Conservation (phyloP, 2,329 filamentous ascomycete species). For the Nigrospora osmanthi region DNA sequence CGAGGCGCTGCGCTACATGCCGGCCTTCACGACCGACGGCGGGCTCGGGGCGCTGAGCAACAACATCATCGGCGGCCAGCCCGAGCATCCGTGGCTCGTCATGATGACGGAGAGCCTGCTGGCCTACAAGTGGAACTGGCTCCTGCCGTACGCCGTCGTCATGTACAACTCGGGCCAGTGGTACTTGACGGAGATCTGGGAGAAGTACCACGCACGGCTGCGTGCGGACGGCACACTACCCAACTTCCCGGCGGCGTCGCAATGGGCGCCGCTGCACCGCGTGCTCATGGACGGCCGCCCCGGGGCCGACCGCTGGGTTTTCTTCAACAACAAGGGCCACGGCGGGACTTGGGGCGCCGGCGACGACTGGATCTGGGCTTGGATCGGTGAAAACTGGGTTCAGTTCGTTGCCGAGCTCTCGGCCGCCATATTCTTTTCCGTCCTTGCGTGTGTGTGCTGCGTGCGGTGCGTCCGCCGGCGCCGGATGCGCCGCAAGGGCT, state of each 20-base stretch:
- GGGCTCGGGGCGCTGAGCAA: constrained; percentile 34
- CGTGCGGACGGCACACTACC: constrained; percentile 10
- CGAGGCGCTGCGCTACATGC: constrained; percentile 58
- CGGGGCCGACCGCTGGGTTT: constrained; percentile 16
- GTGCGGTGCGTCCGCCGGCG: neutral
- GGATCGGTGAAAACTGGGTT: neutral
- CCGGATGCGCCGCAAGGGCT: neutral
- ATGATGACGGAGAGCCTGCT: constrained; percentile 56
- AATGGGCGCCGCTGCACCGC: constrained; percentile 11
- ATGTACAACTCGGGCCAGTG: constrained; percentile 66
- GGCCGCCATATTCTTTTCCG: neutral
- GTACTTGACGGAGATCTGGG: constrained; percentile 64
- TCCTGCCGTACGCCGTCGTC: constrained; percentile 67
- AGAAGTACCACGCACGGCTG: constrained; percentile 42
- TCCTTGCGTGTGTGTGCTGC: constrained; percentile 1
- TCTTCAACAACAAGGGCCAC: constrained; percentile 16
- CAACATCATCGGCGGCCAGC: constrained; percentile 62
- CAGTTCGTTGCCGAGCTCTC: neutral
- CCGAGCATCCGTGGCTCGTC: constrained; percentile 63
- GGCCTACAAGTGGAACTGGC: constrained; percentile 58
- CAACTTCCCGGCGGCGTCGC: constrained; percentile 5
- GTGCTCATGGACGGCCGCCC: constrained; percentile 19
- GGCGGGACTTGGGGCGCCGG: constrained; percentile 21
- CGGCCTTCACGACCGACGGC: constrained; percentile 54
- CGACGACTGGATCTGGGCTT: constrained; percentile 16